Evolutionary conservation across 192 early-diverging fungal genomes (phyloP).

Genomic region (Rhizophagus clarus): DNA sequence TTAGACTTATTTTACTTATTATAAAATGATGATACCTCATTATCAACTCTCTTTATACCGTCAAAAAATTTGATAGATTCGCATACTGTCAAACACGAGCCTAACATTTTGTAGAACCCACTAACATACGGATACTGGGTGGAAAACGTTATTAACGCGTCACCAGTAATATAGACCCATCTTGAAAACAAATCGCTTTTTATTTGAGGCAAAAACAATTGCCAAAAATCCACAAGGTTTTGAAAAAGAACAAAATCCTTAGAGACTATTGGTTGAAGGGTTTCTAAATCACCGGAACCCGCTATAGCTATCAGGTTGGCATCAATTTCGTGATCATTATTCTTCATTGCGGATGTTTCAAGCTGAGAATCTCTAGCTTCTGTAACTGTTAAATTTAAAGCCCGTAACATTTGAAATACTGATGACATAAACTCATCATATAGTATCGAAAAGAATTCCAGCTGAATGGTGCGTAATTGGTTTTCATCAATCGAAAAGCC

Average conservation of each 20-base stretch:
- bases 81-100: slow-evolving; percentile 47
- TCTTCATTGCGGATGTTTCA: neutral
- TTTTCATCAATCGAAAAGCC: slow-evolving; percentile 12
- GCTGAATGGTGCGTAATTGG: slow-evolving; percentile 20
- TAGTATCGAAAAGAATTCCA: slow-evolving; percentile 40
- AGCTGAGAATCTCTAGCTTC: slow-evolving; percentile 25
- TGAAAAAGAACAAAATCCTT: slow-evolving; percentile 71
- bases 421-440: slow-evolving; percentile 58
- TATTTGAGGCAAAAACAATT: slow-evolving; percentile 49
- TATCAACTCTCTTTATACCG: slow-evolving; percentile 5
- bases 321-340: neutral
- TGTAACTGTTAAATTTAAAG: slow-evolving; percentile 40
- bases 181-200: slow-evolving; percentile 45
- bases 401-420: slow-evolving; percentile 44
- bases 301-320: slow-evolving; percentile 25
- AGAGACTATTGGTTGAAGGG: slow-evolving; percentile 54
- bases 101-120: slow-evolving; percentile 74
- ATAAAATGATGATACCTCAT: slow-evolving; percentile 1
- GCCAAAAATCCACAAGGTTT: slow-evolving; percentile 70
- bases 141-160: slow-evolving; percentile 53
- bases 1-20: neutral
- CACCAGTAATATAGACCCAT: slow-evolving; percentile 64
- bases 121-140: slow-evolving; percentile 63
- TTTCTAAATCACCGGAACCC: slow-evolving; percentile 50
- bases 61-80: slow-evolving; percentile 43